Base-by-base conservation (phyloP, 2,329 filamentous ascomycete species). In the Penicillium sp. region DNA sequence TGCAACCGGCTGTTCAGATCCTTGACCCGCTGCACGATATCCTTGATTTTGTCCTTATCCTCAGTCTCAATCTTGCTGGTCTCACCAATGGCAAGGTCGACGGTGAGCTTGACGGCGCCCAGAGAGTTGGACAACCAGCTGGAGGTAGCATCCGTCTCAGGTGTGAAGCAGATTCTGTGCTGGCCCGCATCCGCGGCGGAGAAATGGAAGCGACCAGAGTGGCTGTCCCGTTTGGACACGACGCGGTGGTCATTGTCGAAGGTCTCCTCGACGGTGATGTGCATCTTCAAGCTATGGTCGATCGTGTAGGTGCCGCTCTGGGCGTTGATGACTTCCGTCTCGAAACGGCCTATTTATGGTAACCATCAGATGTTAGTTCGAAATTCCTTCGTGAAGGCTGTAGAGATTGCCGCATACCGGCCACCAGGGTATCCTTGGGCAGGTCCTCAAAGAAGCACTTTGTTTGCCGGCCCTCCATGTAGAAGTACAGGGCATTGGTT, bases 361-460 rank as follows among this genome's bases (percentile, higher is more conserved):
- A 23, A 45, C 23, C 9, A 31, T 17, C 9, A 4, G 3, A 13
- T 2, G 15, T 58, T 41, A 60, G 51, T 15, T 31, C 31, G 17
- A 21, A 9, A 19, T 19, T 48, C 6, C 25, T 6, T 45, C 3
- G 10, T 15, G 17, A 3, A n/a, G 21, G 21, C 5, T 10, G 17
- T 17, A 25, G 9, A 39, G 23, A 27, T 42, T 29, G 53, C 55
- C 41, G 67, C 85, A 61, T 81, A 88, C 86, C 94, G 59, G 97
- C 93, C 55, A 99, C 93, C 58, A 99, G 81, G 15, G 94, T 97
- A 77, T 96, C 93, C 82, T 97, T 97, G 65, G 94, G 93, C 59
- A 99, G 85, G 78, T 97, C 93, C 81, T 99, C 94, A 79, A 90
- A 96, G 86, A 99, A 99, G 80, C 94, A 99, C 80, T 96, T 97